Base-by-base conservation (phyloP, 306 rosid genomes). In the cucumber (Cucumis sativus) region DNA sequence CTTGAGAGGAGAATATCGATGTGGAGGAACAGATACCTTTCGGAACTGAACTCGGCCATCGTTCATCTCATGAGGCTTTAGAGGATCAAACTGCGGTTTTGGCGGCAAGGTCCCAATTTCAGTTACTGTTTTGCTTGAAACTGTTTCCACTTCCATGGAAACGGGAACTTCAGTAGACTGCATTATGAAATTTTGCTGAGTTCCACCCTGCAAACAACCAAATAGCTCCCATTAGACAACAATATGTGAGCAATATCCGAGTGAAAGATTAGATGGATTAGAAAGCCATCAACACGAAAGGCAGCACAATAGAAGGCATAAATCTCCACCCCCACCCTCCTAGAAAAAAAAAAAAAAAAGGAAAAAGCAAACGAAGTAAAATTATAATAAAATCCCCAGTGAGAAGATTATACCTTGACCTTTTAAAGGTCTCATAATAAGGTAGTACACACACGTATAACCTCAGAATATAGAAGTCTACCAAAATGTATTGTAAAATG, bases 41-140 rank as follows among this genome's bases (percentile, higher is more conserved):
- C 90, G 86, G 71, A 93, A 93, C 79, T 93, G 98, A 80, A 93
- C 87, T 78, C 75, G 87, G 25, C 95, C 96, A 89, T 89, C 88
- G 13, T 90, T 86, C 92, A 93, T 90, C 87, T 91, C 98, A 86
- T 89, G 95, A 71, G 98, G 88, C 80, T 88, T 93, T 84, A 90
- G 83, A 61, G 98, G 91, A 58, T 85, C 85, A 85, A 89, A 93
- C 68, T 76, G 65, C 6, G 96, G 96, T 82, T 90, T 90, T 4
- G 91, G 86, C 4, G 92, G 98, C 81, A 90, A 83, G 10, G 81
- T 3, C 21, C 51, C 82, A 54, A 79, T 30, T 17, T 12, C 80
- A 28, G 68, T 40, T 62, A 61, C 80, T 4, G 77, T 58, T 54
- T 81, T 88, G 30, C 85, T 61, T 49, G 83, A 67, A 72, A 56